phyloP scores from a whole-genome alignment of 176 grass and related monocot genomes.

The Echinochloa phyllopogon region DNA sequence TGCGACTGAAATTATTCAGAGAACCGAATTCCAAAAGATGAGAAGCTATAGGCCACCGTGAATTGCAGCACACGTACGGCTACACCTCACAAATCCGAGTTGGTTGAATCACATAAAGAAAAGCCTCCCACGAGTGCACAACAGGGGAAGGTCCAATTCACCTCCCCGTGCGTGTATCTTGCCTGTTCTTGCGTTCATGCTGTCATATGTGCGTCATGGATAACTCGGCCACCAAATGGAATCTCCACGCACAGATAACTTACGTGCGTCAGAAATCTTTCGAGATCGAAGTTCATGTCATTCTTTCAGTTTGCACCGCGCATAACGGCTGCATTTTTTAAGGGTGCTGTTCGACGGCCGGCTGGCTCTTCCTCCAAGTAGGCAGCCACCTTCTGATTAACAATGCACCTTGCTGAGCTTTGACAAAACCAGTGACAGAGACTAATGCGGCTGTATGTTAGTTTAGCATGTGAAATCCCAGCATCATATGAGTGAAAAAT shows the following conservation, averaged over 20 bases:
- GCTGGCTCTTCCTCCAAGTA: neutral
- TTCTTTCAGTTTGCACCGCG: neutral
- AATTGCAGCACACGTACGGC: neutral
- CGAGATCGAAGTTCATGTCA: slow-evolving; percentile 40
- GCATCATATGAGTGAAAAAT: neutral
- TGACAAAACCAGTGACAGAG: neutral
- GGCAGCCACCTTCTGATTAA: neutral
- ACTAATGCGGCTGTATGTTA: neutral
- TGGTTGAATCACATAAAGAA: neutral
- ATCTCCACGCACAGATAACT: neutral
- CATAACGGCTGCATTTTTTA: slow-evolving; percentile 16
- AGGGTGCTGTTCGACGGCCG: neutral
- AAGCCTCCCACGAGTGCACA: neutral
- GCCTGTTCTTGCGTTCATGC: neutral
- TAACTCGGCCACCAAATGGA: neutral
- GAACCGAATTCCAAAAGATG: neutral
- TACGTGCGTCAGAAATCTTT: slow-evolving; percentile 13
- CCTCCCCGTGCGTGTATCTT: neutral
- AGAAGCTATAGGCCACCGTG: no score
- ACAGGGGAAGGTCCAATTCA: neutral
- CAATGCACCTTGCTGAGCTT: neutral
- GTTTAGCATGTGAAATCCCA: neutral
- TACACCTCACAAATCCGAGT: neutral
- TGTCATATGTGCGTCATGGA: slow-evolving; percentile 35
- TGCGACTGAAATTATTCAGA: neutral